Evolutionary conservation across 148 eudicot genomes (phyloP).

Genomic region (Dianthus caryophyllus): DNA sequence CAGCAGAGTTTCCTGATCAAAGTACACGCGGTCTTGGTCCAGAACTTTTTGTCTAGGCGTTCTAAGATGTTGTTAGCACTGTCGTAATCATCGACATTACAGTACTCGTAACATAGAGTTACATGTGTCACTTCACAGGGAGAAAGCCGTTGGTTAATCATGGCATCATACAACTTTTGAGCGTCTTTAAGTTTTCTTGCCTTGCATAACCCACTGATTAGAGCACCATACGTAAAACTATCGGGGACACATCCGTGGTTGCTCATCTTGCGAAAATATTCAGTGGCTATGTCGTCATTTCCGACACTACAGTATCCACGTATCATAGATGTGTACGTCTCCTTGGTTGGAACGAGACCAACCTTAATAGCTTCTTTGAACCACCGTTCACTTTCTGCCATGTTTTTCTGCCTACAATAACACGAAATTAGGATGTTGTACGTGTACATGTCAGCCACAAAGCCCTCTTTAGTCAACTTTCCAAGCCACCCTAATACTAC

Average conservation of each 20-base stretch:
- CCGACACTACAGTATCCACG: slow-evolving; percentile 62
- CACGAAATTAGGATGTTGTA: slow-evolving; percentile 62
- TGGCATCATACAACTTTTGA: slow-evolving; percentile 45
- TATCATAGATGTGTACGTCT: slow-evolving; percentile 83
- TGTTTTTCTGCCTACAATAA: slow-evolving; percentile 52
- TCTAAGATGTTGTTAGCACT: slow-evolving; percentile 50
- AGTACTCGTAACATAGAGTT: slow-evolving; percentile 77
- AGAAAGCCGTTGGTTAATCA: slow-evolving; percentile 56
- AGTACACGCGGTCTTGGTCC: slow-evolving; percentile 66
- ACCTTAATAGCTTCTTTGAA: slow-evolving; percentile 49
- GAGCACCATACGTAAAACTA: slow-evolving; percentile 66
- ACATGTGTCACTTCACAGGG: slow-evolving; percentile 86
- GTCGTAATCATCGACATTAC: slow-evolving; percentile 41
- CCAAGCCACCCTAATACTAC: slow-evolving; percentile 42
- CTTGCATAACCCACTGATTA: slow-evolving; percentile 88
- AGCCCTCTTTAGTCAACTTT: slow-evolving; percentile 61
- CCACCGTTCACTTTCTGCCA: slow-evolving; percentile 59
- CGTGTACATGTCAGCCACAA: slow-evolving; percentile 56
- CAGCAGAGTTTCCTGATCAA: slow-evolving; percentile 85
- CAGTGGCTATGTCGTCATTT: slow-evolving; percentile 40
- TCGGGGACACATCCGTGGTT: slow-evolving; percentile 68
- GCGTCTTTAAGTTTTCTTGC: slow-evolving; percentile 68
- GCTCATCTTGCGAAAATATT: slow-evolving; percentile 53
- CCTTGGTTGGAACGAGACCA: slow-evolving; percentile 62
- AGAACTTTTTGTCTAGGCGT: slow-evolving; percentile 61